Evolutionary conservation across 2,329 filamentous ascomycete species (phyloP).

Genomic region (Diaporthe sp.): DNA sequence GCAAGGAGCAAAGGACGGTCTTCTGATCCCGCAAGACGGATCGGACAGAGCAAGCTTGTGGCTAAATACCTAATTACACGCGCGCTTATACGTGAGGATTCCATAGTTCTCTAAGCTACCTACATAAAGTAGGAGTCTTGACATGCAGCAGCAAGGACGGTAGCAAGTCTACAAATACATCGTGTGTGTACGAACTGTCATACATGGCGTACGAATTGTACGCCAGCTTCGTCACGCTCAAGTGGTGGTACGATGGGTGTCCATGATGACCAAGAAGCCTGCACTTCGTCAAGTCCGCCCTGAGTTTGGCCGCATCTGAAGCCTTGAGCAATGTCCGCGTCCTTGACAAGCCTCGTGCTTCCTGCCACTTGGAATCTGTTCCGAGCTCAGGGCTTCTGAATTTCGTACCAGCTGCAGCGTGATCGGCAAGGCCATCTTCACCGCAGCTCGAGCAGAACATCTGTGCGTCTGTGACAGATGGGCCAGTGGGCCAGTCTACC

Average conservation of each 20-base stretch:
- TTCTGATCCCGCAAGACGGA: not conserved
- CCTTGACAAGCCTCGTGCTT: too few relatives aligned
- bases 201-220: not conserved
- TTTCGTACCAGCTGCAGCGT: too few relatives aligned
- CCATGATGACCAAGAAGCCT: too few relatives aligned
- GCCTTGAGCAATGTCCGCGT: too few relatives aligned
- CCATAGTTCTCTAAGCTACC: accelerated
- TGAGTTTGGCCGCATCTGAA: too few relatives aligned
- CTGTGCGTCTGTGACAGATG: too few relatives aligned
- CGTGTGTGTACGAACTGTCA: not conserved
- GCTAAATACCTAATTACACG: not conserved
- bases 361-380: accelerated
- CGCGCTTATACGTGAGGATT: not conserved
- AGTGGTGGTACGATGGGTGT: too few relatives aligned
- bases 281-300: too few relatives aligned
- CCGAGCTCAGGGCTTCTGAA: too few relatives aligned
- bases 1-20: not conserved
- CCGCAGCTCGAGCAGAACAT: not conserved
- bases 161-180: not conserved
- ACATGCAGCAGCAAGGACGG: not conserved
- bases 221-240: too few relatives aligned
- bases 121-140: not conserved
- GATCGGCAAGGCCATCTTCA: not conserved
- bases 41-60: not conserved
- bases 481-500: too few relatives aligned